Evolutionary conservation across 345 rosid genomes (phyloP).

Genomic region (Brassica cretica): DNA sequence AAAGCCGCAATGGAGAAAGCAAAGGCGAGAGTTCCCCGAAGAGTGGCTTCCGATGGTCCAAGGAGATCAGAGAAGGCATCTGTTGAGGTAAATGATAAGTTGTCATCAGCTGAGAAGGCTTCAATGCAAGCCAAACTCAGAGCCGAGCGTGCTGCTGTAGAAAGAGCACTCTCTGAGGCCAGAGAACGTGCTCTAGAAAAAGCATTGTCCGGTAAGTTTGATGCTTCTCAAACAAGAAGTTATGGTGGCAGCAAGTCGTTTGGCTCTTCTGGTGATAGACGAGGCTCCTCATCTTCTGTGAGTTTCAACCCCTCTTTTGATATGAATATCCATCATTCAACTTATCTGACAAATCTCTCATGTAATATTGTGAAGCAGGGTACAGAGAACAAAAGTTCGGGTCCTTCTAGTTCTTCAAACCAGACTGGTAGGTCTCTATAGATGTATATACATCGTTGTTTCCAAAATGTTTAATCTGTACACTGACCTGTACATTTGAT

Average conservation of each 20-base stretch:
- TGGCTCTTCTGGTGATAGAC: constrained; percentile 54
- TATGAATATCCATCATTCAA: neutral
- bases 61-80: constrained; percentile 58
- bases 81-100: constrained; percentile 49
- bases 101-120: constrained; percentile 43
- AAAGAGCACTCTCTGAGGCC: constrained; percentile 91
- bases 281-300: constrained; percentile 49
- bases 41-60: constrained; percentile 52
- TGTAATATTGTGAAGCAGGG: constrained; percentile 51
- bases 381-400: constrained; percentile 49
- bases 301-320: constrained; percentile 35
- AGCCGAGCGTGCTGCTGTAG: constrained; percentile 93
- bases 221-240: constrained; percentile 47
- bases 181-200: constrained; percentile 87
- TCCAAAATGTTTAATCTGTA: constrained; percentile 13
- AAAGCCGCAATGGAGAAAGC: constrained; percentile 74
- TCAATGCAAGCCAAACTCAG: constrained; percentile 68
- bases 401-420: constrained; percentile 39
- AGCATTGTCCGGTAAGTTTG: constrained; percentile 62
- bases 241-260: constrained; percentile 53
- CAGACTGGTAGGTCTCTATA: constrained; percentile 48
- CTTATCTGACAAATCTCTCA: neutral
- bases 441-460: neutral
- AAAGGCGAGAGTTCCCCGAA: constrained; percentile 60
- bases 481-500: constrained; percentile 29